A percentile compares a stretch with the other conserved stretches of the same genome.
Conservation (phyloP, 768 basidiomycete genomes). For the Pleurotus sapidus region DNA sequence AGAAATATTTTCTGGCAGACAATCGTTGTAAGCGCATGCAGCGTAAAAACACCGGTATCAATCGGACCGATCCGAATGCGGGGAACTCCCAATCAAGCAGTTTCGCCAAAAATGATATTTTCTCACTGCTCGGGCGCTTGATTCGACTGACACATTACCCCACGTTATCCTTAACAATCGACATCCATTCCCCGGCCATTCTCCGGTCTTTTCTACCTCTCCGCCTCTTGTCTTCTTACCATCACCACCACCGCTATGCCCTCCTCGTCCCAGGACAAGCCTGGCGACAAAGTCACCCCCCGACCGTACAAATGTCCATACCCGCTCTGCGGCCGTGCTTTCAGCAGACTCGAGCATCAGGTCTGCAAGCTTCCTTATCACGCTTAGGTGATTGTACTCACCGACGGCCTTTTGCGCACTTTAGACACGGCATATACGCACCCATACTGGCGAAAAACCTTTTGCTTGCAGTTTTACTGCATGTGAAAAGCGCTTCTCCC, state of each 20-base stretch:
- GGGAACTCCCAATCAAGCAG: background rate
- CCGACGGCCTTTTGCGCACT: constrained; percentile 11
- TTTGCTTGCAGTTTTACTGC: constrained; percentile 87
- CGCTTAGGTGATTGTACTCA: constrained; percentile 5
- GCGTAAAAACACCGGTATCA: constrained; percentile 5
- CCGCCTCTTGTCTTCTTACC: constrained; percentile 9
- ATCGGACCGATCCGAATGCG: constrained; percentile 9
- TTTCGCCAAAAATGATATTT: constrained; percentile 6
- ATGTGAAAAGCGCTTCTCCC: constrained; percentile 98
- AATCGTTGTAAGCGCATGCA: too few relatives aligned
- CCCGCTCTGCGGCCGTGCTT: constrained; percentile 87
- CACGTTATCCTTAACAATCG: constrained; percentile 3
- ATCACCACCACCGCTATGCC: constrained; percentile 9
- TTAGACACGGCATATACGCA: constrained; percentile 96
- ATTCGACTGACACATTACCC: constrained; percentile 1
- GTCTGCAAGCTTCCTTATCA: constrained; percentile 32
- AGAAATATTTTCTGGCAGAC: too few relatives aligned
- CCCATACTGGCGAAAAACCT: constrained; percentile 98
- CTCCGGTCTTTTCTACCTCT: constrained; percentile 6
- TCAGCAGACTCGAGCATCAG: constrained; percentile 96
- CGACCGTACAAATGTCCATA: constrained; percentile 97
- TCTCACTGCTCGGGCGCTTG: background rate
- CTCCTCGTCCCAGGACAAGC: constrained; percentile 7
- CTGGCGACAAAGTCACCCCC: constrained; percentile 31
- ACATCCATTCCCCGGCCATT: constrained; percentile 8